Evolutionary conservation across 2,329 filamentous ascomycete species (phyloP), one percentile per base, ranked within the genome.

Genomic region (Talaromyces rugulosus): DNA sequence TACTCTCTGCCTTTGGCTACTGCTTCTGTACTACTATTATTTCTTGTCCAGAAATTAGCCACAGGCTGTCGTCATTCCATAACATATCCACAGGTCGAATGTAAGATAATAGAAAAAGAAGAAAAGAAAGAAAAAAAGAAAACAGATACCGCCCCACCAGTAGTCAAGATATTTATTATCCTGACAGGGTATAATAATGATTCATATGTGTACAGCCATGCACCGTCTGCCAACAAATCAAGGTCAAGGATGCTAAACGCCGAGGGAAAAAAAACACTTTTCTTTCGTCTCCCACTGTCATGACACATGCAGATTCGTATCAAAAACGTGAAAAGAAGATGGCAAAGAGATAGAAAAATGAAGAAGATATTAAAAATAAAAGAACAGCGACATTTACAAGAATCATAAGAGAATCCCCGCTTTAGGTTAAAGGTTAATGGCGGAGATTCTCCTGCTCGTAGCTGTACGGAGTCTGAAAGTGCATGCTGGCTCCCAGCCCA

Each of bases 401-500:
- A 55, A 56, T 11, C 34, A n/a, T 56, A 42, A 14, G 42, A 28
- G 28, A 11, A n/a, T 36, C 55, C 44, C 18, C 12, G 27, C 16
- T 34, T 66, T 62, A 74, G 65, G 23, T 23, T 23, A 23, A 23
- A 23, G 23, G 23, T 23, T 23, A 23, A 23, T 71, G 71, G 53
- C 75, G 75, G 36, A 74, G 63, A 67, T 75, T 71, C 64, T 70
- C 73, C 62, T 78, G 75, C 60, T 76, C 72, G 64, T 78, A 80
- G 62, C 76, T 78, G 75, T 93, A 95, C 61, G 91, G 89, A 1
- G 89, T 90, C 11, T 92, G 92, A 70, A 96, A 96, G 67, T 94
- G 91, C 94, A 96, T 96, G 78, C 91, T 96, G 40, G 93, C 93
- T 63, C 90, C 94, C 58, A 97, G 82, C 12, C 93, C 93, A 70